These are phyloP conservation scores for Syzygium oleosum DNA, from an alignment of 345 rosid genomes.

Conservation along the genomic window DNA sequence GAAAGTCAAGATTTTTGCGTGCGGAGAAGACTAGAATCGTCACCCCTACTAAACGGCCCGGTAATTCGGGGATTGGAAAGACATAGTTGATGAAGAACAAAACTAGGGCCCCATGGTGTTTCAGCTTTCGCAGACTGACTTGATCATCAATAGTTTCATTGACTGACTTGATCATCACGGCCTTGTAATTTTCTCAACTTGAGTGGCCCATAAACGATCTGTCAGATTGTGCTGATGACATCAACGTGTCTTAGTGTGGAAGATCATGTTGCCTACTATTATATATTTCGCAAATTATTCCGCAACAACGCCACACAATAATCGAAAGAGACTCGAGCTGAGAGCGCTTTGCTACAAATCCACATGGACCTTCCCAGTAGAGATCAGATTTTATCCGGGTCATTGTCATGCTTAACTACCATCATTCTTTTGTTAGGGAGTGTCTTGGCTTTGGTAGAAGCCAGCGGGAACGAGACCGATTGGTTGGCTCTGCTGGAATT, in stretches of 20 bases:
- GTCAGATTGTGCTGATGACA: neutral
- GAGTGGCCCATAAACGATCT: no score
- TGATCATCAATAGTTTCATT: neutral
- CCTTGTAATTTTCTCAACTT: no score
- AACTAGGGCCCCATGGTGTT: no score
- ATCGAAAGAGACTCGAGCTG: neutral
- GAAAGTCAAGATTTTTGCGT: no score
- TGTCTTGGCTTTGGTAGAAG: neutral
- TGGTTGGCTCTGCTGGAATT: neutral
- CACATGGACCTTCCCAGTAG: neutral
- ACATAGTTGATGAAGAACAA: no score
- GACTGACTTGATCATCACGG: neutral
- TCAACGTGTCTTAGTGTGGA: neutral
- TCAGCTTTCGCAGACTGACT: no score
- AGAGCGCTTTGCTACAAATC: neutral
- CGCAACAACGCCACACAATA: neutral
- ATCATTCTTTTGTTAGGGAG: neutral
- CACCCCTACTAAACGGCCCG: neutral
- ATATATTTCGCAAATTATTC: fast-evolving
- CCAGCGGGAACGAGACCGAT: neutral
- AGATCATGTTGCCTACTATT: fast-evolving
- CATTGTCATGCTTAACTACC: neutral
- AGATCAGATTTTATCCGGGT: neutral
- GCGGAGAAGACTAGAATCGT: no score
- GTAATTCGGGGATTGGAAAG: no score